phyloP scores from a whole-genome alignment of 345 rosid species.

The Citrus glauca region DNA sequence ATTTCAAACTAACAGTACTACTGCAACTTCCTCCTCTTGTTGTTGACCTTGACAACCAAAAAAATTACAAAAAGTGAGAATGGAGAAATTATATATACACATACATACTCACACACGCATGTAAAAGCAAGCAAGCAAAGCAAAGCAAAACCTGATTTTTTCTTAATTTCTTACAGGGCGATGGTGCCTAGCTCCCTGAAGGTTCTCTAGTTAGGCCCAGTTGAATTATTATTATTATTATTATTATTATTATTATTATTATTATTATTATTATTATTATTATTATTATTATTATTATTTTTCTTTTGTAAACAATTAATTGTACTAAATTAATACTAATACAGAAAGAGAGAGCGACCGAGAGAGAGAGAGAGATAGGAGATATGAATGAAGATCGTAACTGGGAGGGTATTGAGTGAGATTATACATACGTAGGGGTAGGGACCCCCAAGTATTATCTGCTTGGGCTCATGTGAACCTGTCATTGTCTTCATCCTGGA shows the following conservation, averaged over 20 bases:
- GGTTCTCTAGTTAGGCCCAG: slow-evolving; percentile 26
- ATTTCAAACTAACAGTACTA: slow-evolving; percentile 2
- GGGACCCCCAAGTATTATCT: slow-evolving; percentile 55
- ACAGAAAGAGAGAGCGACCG: not conserved
- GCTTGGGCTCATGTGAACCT: slow-evolving; percentile 59
- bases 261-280: too few species aligned
- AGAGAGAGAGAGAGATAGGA: not conserved
- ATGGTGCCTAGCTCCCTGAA: slow-evolving; percentile 20
- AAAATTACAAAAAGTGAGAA: not conserved
- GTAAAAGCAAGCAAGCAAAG: not conserved
- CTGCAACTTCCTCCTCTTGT: slow-evolving; percentile 12
- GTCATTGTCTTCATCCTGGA: slow-evolving; percentile 41
- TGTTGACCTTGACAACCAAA: slow-evolving; percentile 22
- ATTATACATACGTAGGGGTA: slow-evolving; percentile 9
- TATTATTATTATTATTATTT: not conserved
- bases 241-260: too few species aligned
- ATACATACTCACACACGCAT: not conserved
- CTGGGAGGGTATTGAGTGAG: not conserved
- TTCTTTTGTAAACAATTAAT: not conserved
- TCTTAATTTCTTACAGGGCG: not conserved
- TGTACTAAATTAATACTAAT: too few species aligned
- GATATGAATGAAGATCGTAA: not conserved
- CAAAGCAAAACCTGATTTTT: not conserved
- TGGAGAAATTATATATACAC: too few species aligned
- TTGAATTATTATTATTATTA: not conserved